phyloP scores from a whole-genome alignment of 495 filamentous ascomycete genomes.

The Amphirosellinia nigrospora region DNA sequence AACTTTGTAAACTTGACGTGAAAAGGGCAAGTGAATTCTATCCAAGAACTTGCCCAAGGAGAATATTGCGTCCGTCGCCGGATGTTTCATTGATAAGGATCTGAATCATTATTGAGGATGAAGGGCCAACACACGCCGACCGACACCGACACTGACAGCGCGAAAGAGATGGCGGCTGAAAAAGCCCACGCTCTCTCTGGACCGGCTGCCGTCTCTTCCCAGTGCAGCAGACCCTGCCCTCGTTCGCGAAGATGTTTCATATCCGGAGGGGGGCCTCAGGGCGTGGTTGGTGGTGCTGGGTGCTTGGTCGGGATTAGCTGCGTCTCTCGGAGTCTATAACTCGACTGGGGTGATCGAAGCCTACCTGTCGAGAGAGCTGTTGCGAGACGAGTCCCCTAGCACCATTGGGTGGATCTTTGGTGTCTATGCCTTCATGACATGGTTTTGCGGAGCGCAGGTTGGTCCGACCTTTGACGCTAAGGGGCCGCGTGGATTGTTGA shows the following conservation, averaged over 20 bases:
- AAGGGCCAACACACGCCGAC: background rate
- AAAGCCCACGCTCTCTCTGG: background rate
- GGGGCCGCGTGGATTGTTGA: constrained; percentile 60
- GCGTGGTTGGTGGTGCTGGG: constrained; percentile 68
- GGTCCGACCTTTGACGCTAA: constrained; percentile 70
- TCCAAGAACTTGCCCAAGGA: background rate
- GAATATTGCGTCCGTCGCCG: background rate
- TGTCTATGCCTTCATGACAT: constrained; percentile 65
- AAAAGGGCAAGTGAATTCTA: background rate
- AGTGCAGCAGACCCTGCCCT: background rate
- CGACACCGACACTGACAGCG: background rate
- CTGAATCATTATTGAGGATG: background rate
- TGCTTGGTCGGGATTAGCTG: constrained; percentile 64
- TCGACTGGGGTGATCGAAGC: constrained; percentile 68
- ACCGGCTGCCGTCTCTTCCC: background rate
- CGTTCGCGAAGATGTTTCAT: constrained; percentile 41
- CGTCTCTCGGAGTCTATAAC: constrained; percentile 69
- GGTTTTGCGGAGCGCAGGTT: constrained; percentile 68
- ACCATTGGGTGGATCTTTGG: constrained; percentile 72
- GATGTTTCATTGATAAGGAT: no score
- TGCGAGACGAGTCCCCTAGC: constrained; percentile 57
- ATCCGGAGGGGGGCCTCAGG: constrained; percentile 63
- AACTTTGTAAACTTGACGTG: background rate
- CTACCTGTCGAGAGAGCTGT: constrained; percentile 65
- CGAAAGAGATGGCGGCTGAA: background rate